These are phyloP conservation scores for Rhynchospora tenuis DNA, from an alignment of 176 grass and related monocot genomes.

Conservation along the genomic window DNA sequence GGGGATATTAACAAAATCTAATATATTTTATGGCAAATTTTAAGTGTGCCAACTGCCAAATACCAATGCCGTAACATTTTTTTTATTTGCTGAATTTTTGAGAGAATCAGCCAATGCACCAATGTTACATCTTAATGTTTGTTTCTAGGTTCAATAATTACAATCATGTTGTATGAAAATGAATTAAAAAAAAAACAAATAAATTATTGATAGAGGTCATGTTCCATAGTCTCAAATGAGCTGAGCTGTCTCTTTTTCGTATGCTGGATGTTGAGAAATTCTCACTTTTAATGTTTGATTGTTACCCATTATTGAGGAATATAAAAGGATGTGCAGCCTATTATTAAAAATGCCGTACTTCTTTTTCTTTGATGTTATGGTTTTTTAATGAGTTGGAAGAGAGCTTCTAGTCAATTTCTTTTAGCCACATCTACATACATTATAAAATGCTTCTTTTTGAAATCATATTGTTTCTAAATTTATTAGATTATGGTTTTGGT, in stretches of 20 bases:
- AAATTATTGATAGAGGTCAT: background rate
- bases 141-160: background rate
- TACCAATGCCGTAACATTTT: background rate
- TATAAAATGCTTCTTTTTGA: background rate
- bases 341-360: background rate
- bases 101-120: background rate
- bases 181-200: background rate
- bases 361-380: background rate
- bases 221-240: background rate
- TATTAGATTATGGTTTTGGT: background rate
- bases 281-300: background rate
- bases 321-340: background rate
- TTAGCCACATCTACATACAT: background rate
- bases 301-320: background rate
- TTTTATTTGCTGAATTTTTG: background rate
- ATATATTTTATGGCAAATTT: background rate
- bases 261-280: background rate
- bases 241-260: background rate
- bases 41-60: background rate
- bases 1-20: background rate
- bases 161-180: background rate
- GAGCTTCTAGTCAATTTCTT: background rate
- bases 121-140: background rate
- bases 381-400: background rate
- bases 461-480: background rate